Base-by-base conservation (phyloP, 345 rosid species). In the Aethionema arabicum region DNA sequence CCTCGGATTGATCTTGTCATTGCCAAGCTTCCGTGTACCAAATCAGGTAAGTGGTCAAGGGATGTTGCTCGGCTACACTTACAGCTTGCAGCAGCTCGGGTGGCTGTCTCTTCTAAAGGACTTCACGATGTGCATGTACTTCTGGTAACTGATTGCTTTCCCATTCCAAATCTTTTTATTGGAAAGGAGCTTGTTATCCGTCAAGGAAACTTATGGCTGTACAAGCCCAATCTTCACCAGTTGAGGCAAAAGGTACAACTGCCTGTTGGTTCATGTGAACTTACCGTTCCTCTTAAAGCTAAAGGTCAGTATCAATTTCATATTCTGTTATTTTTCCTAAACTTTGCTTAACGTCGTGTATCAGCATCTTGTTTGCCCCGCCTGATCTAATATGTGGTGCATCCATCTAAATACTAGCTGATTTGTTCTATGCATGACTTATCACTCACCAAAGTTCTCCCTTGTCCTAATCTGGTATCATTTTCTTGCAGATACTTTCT, bases 241-340 rank as follows among this genome's bases (percentile, higher is more conserved):
- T 60, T 86, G 76, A 87, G 97, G 59, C 82, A 83, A 33, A 64
- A 64, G 4, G 31, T 64, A n/a, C 60, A 61, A 56, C 72, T 55
- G 32, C 97, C 97, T n/a, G 78, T 79, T 6, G 97, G 97, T 12
- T 90, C 97, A 39, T 90, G 97, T 72, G 97, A 82, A 75, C 95
- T 87, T 46, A 69, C 97, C 0, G 95, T 82, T 58, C 95, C 97
- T 64, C 84, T 85, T 49, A 75, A 80, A 59, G 88, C 90, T 50
- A 85, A 87, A 82, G 92, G 97, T 87, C 44, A 63, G 82, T 53
- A 61, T 63, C 52, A 13, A 66, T 11, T 45, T 51, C 52, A 41
- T 38, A 37, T 61, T 16, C 37, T 15, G 39, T 6, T 56, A 38
- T 40, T 27, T 13, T n/a, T 33, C 4, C 42, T 49, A 11, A 5